phyloP scores from a whole-genome alignment of 352 stramenopile genomes.

The Phytophthora tentaculata region DNA sequence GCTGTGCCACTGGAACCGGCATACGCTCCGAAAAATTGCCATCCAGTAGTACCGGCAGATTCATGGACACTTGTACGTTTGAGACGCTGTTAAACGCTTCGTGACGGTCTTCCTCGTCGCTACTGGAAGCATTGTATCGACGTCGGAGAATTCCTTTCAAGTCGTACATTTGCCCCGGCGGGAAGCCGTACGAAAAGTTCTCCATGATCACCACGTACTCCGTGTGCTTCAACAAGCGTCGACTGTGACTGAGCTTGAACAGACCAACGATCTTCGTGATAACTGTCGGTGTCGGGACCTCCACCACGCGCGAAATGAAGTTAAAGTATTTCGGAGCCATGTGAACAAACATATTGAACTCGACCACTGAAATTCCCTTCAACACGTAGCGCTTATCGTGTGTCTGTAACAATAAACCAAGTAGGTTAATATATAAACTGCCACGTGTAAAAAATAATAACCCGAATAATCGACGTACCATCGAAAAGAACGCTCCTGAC shows the following conservation, averaged over 20 bases:
- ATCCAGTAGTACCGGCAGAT: constrained; percentile 78
- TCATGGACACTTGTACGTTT: constrained; percentile 58
- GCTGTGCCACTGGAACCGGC: constrained; percentile 73
- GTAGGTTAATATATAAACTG: constrained; percentile 8
- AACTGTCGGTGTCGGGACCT: constrained; percentile 61
- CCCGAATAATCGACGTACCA: constrained; percentile 46
- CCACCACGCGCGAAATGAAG: constrained; percentile 77
- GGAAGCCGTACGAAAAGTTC: constrained; percentile 84
- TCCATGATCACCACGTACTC: constrained; percentile 90
- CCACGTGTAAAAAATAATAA: neutral
- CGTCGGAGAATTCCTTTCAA: constrained; percentile 86
- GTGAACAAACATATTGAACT: constrained; percentile 92
- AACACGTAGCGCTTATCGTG: constrained; percentile 87
- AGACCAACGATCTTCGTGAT: constrained; percentile 88
- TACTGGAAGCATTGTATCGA: constrained; percentile 59
- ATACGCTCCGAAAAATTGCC: constrained; percentile 84
- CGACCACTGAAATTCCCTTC: constrained; percentile 85
- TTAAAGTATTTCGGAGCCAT: constrained; percentile 90
- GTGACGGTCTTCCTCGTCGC: constrained; percentile 43
- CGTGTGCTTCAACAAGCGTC: constrained; percentile 71
- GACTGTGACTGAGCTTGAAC: constrained; percentile 77
- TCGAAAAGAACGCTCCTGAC: constrained; percentile 86
- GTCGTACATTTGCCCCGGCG: constrained; percentile 84
- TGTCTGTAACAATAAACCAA: constrained; percentile 45
- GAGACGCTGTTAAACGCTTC: constrained; percentile 47